Base-by-base conservation (phyloP, 257 asterid species). In the Mitragyna speciosa region DNA sequence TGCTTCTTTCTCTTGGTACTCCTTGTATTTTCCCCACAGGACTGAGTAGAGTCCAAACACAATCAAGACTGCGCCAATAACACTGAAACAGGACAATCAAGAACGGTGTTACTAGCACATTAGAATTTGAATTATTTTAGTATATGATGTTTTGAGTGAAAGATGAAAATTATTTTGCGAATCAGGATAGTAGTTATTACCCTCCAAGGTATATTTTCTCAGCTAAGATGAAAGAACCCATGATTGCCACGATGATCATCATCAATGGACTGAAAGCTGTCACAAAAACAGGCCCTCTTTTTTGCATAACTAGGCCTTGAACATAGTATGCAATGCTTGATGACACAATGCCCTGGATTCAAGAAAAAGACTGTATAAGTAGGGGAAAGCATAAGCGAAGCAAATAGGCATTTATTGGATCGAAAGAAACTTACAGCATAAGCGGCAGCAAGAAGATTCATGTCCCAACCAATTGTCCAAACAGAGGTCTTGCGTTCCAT, bases 281-380 rank as follows among this genome's bases (percentile, higher is more conserved):
- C 0, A 87, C 98, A 52, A 94, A 93, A 5, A 93, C 97, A 0
- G 97, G 98, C 54, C 97, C 97, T 76, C 90, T 83, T 74, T 91
- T 93, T 68, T 91, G 85, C 98, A 94, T 91, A 28, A 94, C 97
- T 0, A 88, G 82, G 2, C 97, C 97, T 85, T 94, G 97, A 15
- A 94, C 98, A 83, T 94, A 94, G 86, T 94, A 93, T 51, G 97
- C 96, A 65, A 94, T 89, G 76, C 98, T 86, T 26, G 97, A 94
- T 58, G 98, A 90, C 30, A 94, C 92, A 56, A 93, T 94, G 0
- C 98, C 98, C 98, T 94, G 89, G 80, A 83, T 12, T 47, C 24
- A 28, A 33, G 14, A 19, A 66, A 15, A 51, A 12, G 31, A 12
- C 22, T 1, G 52, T 36, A 1, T 20, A 70, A 70, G 31, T 2